Conservation (phyloP, 257 asterid species). For the Verbascum thapsus region DNA sequence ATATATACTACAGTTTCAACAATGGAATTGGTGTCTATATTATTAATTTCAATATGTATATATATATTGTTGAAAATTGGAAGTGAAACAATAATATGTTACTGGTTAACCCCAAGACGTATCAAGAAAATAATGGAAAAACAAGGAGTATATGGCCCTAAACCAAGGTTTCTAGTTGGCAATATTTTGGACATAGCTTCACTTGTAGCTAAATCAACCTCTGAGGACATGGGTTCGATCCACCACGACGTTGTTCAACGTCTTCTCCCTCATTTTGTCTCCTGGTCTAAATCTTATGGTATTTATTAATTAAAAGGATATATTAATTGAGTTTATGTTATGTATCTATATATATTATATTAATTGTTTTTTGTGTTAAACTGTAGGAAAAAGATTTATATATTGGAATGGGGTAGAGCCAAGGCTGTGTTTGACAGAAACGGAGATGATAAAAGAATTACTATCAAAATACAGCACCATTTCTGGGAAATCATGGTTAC, state of each 20-base stretch:
- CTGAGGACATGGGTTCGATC: constrained; percentile 62
- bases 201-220: constrained; percentile 63
- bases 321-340: neutral
- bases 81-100: constrained; percentile 54
- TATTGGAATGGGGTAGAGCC: constrained; percentile 92
- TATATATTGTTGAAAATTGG: constrained; percentile 35
- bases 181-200: constrained; percentile 70
- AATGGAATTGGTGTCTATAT: constrained; percentile 40
- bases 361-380: too few species aligned
- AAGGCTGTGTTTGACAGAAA: constrained; percentile 72
- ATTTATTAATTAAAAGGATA: neutral
- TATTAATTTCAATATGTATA: constrained; percentile 22
- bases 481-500: constrained; percentile 89
- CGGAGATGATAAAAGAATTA: constrained; percentile 68
- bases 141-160: constrained; percentile 92
- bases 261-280: constrained; percentile 78
- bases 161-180: constrained; percentile 78
- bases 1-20: neutral
- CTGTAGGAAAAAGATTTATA: constrained; percentile 71
- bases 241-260: constrained; percentile 77
- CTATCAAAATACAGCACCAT: constrained; percentile 58
- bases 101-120: constrained; percentile 80
- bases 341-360: neutral
- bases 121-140: constrained; percentile 66
- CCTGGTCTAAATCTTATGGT: constrained; percentile 84